Evolutionary conservation across 148 eudicot species (phyloP), one percentile per base, ranked within the genome.

Genomic region (Heliosperma pusillum): DNA sequence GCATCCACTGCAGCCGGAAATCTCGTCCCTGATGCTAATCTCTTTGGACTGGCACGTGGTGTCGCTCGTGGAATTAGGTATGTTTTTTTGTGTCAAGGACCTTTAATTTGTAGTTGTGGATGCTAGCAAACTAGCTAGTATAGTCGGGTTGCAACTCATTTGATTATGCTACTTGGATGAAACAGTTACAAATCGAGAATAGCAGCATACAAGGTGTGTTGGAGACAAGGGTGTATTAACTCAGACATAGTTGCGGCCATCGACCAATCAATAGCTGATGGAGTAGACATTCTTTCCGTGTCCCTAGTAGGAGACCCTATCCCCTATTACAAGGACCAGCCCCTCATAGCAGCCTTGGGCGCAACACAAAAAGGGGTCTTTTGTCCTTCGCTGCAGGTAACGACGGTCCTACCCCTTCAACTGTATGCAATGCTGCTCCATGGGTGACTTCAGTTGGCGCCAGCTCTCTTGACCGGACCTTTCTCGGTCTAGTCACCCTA

Each of bases 391-490:
- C 93, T 33, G 93, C 93, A 7, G 93, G 93, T n/a, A 89, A 89
- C 9, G 86, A 88, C 5, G 93, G 91, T 11, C 89, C 93, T 10
- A 71, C 24, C 8, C 72, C 79, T 19, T 84, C 88, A 4, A 82
- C 86, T 11, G 93, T 87, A 12, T 82, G 81, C 55, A 89, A 89
- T 67, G 53, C 78, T 21, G 93, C 91, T 2, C 93, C 93, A 13
- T 89, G 93, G 93, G 82, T 89, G 66, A 76, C 77, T 81, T 86
- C 93, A 0, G 88, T 89, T 33, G 93, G 66, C 4, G 93, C 93
- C 0, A 89, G 93, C 82, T 83, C 78, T 77, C 71, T 79, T 57
- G 89, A 88, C 72, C 80, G 93, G 4, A 69, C 61, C 36, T 87
- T 89, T 66, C 85, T 84, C 4, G 74, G 87, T 10, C 52, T 4